A percentile compares a stretch with the other conserved stretches of the same genome.
Conservation (phyloP, 2,329 filamentous ascomycete species). For the Calonectria ilicicola region DNA sequence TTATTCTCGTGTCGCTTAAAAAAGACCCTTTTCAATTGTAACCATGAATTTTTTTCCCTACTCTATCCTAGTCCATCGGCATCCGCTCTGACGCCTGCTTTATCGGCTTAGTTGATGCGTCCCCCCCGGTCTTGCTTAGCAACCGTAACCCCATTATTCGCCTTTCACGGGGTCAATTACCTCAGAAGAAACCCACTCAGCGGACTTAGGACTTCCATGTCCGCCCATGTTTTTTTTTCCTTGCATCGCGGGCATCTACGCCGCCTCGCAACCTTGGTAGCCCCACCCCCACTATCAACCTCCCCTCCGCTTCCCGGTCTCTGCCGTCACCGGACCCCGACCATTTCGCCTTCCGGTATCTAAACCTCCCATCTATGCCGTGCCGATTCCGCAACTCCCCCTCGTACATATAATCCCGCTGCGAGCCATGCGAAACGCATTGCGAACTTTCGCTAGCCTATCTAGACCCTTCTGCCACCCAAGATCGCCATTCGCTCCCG, state of each 20-base stretch:
- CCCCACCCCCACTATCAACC: constrained; percentile 24
- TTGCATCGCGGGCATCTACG: background rate
- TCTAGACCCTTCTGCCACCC: constrained; percentile 30
- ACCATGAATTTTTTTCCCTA: background rate
- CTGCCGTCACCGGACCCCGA: constrained; percentile 19
- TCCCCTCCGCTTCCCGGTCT: constrained; percentile 9
- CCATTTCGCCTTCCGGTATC: background rate
- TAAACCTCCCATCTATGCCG: constrained; percentile 13
- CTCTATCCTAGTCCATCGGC: background rate
- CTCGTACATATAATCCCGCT: constrained; percentile 6
- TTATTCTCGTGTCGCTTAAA: background rate
- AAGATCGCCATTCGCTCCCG: constrained; percentile 22
- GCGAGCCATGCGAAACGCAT: constrained; percentile 34
- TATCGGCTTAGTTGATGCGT: constrained; percentile 1
- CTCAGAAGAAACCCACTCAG: constrained; percentile 18
- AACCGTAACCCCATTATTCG: constrained; percentile 4
- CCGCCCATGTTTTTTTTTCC: background rate
- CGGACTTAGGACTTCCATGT: background rate
- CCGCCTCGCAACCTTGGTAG: background rate
- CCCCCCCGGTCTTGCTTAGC: constrained; percentile 16
- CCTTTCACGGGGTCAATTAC: constrained; percentile 16
- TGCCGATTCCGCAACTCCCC: constrained; percentile 8
- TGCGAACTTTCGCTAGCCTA: constrained; percentile 24
- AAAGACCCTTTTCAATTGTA: background rate
- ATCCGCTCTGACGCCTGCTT: background rate